Conservation (phyloP, 2,329 filamentous ascomycete species). For the Aspergillus tubingensis region DNA sequence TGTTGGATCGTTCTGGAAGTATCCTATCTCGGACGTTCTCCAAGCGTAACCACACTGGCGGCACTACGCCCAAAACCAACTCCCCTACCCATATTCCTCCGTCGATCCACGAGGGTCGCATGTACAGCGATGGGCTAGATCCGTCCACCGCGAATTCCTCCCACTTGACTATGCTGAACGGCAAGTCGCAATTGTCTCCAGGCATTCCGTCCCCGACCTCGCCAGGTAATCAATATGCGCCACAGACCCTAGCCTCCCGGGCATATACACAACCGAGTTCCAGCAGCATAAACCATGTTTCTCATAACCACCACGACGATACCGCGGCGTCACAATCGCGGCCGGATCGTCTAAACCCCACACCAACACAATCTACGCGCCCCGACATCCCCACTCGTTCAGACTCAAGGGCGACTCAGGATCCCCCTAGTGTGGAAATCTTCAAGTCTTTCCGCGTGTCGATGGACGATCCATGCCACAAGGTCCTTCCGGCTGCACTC, state of each 20-base stretch:
- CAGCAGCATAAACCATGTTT: constrained; percentile 28
- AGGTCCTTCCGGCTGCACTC: constrained; percentile 90
- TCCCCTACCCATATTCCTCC: constrained; percentile 72
- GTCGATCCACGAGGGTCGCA: constrained; percentile 67
- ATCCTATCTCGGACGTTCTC: constrained; percentile 72
- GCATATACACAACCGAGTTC: constrained; percentile 43
- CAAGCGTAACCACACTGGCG: constrained; percentile 69
- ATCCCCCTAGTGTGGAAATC: constrained; percentile 71
- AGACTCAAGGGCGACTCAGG: constrained; percentile 32
- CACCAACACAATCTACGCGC: constrained; percentile 32
- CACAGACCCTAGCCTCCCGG: constrained; percentile 48
- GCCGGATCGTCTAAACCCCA: constrained; percentile 36
- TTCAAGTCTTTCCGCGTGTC: constrained; percentile 98
- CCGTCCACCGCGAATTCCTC: constrained; percentile 70
- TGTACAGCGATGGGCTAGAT: constrained; percentile 60
- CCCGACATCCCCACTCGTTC: constrained; percentile 35
- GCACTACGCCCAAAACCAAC: constrained; percentile 70
- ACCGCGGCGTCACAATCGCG: constrained; percentile 30
- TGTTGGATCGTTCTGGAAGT: constrained; percentile 48
- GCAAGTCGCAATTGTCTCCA: constrained; percentile 57
- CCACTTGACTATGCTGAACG: constrained; percentile 69
- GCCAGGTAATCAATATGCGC: constrained; percentile 41
- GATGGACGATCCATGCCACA: constrained; percentile 97
- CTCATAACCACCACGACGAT: constrained; percentile 45
- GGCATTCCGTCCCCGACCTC: constrained; percentile 50